phyloP scores from a whole-genome alignment of 371 early-diverging fungal species.

The Sporodiniella umbellata region DNA sequence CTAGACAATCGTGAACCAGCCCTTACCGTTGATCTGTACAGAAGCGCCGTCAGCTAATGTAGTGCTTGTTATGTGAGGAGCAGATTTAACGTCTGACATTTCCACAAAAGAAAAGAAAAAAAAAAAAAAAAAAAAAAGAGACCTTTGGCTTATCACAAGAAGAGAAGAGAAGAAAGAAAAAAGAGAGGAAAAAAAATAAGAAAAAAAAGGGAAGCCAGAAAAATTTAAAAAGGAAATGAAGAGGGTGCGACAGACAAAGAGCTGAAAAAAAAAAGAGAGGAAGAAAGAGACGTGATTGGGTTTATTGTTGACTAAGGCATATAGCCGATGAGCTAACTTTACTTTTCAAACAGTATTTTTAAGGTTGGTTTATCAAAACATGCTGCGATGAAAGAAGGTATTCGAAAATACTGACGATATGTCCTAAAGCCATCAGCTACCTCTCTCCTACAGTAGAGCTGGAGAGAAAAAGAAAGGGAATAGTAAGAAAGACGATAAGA shows the following conservation, averaged over 20 bases:
- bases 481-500: no score
- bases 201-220: not conserved
- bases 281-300: not conserved
- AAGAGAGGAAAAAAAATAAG: not conserved
- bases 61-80: slow-evolving; percentile 14
- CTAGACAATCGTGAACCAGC: not conserved
- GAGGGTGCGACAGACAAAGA: not conserved
- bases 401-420: no score
- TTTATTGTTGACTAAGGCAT: no score
- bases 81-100: slow-evolving; percentile 20
- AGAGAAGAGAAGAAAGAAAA: not conserved
- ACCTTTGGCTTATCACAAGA: not conserved
- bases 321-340: no score
- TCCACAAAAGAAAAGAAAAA: not conserved
- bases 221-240: slow-evolving; percentile 3
- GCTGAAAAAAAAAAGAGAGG: not conserved
- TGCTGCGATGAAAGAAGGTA: no score
- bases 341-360: no score
- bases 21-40: slow-evolving; percentile 33
- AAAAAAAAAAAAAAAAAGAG: not conserved
- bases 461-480: no score
- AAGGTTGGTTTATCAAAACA: no score
- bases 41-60: slow-evolving; percentile 25
- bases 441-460: no score
- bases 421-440: no score